Evolutionary conservation across 2,329 filamentous ascomycete species (phyloP), one percentile per base, ranked within the genome.

Genomic region (Exophiala oligosperma): DNA sequence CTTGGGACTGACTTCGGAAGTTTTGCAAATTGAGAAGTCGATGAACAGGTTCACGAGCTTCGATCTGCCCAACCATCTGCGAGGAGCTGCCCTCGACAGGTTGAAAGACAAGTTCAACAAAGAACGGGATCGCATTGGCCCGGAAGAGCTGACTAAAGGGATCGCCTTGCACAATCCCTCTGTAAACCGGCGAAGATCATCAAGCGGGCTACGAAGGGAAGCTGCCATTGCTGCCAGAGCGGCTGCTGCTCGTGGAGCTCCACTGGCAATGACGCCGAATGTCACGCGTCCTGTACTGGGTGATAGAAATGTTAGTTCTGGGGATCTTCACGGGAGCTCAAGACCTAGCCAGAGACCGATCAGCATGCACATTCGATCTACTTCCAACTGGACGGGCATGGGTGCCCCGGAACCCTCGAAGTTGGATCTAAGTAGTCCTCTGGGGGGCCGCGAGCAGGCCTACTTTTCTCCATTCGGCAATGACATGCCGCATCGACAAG

Each of bases 31-130:
- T 0, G 94, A 99, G 71, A 91, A 90, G 71, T 87, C 91, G 63
- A 96, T 99, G 89, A 89, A 94, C 71, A 90, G 90, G 65, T 97
- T 92, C 71, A 97, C 93, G 0, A 88, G 86, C 21, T 94, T 92
- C 68, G 92, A 97, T 69, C 78, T 99, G 46, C 94, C 95, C 0
- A 96, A 96, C 66, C 88, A 94, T 59, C 79, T 99, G 6, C 86
- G 92, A 29, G 94, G 94, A 4, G 84, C 90, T 58, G 90, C 93
- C 0, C 71, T 99, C 38, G 85, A 89, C 61, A 82, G 93, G 21
- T 76, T 99, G 21, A 97, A 97, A 71, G 91, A 96, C 65, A 99
- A 97, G 69, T 99, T 99, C 68, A 84, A 82, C 37, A 84, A 86
- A 14, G 94, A 99, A 69, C 84, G 88, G 64, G 92, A 97, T 68